Evolutionary conservation across 495 filamentous ascomycete genomes (phyloP).

Genomic region (Aspergillus sclerotioniger): DNA sequence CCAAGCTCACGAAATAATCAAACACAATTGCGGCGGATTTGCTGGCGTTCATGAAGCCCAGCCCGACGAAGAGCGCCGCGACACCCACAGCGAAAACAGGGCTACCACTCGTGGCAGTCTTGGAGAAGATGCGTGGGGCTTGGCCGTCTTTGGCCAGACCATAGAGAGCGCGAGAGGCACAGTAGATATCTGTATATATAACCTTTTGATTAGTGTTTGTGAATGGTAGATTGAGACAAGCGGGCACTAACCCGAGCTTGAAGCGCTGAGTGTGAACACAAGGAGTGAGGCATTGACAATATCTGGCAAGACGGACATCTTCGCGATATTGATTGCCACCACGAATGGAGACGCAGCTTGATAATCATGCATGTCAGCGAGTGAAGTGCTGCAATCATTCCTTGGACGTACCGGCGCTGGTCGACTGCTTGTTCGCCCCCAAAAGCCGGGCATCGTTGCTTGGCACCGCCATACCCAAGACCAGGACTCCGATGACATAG

Average conservation of each 20-base stretch:
- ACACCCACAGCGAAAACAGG: neutral
- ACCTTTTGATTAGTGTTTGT: neutral
- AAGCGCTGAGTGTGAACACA: conserved; percentile 9
- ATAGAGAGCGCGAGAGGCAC: too few relatives aligned
- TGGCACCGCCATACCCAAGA: conserved; percentile 6
- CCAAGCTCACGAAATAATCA: conserved; percentile 2
- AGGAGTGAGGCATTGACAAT: conserved; percentile 11
- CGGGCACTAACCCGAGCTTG: conserved; percentile 7
- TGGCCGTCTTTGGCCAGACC: too few relatives aligned
- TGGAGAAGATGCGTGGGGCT: neutral
- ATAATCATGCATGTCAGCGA: too few relatives aligned
- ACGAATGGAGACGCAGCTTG: conserved; percentile 14
- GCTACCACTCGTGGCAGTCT: neutral
- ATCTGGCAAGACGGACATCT: conserved; percentile 7
- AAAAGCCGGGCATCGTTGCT: neutral
- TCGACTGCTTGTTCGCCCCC: neutral
- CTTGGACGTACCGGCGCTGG: too few relatives aligned
- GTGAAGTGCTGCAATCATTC: too few relatives aligned
- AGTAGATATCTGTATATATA: too few relatives aligned
- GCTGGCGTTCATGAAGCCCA: conserved; percentile 2
- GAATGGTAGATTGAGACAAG: neutral
- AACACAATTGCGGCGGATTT: conserved; percentile 2
- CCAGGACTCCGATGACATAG: conserved; percentile 10
- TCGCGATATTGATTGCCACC: conserved; percentile 4
- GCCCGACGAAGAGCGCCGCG: neutral